Percentiles rank a stretch among this genome's conserved stretches.
Evolutionary conservation across 2,329 filamentous ascomycete species (phyloP).

Genomic region (Neopestalotiopsis sp.): DNA sequence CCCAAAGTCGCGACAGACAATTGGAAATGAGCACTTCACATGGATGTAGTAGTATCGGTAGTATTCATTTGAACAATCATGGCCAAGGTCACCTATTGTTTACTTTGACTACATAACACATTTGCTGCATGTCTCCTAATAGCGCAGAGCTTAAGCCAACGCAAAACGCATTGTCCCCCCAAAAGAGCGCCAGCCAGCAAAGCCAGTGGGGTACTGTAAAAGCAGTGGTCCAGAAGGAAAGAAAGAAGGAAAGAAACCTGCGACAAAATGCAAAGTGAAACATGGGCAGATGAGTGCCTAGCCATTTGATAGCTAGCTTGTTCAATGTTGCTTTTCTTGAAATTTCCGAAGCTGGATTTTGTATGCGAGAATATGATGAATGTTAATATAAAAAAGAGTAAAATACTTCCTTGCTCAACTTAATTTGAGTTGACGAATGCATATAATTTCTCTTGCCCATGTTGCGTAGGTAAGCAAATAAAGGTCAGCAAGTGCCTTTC

Average conservation of each 20-base stretch:
- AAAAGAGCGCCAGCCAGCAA: background rate
- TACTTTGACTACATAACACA: background rate
- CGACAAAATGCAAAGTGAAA: background rate
- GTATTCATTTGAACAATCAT: background rate
- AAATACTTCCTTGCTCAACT: background rate
- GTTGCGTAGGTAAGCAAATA: background rate
- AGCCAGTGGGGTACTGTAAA: too few species aligned
- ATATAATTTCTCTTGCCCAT: background rate
- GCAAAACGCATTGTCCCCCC: background rate
- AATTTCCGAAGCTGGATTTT: too few species aligned
- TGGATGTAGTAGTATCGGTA: background rate
- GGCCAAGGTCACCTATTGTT: background rate
- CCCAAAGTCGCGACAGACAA: background rate
- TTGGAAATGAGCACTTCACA: slow-evolving; percentile 6
- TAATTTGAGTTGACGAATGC: background rate
- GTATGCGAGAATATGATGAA: too few species aligned
- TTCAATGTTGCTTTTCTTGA: too few species aligned
- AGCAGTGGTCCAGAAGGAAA: too few species aligned
- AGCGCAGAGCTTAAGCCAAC: slow-evolving; percentile 11
- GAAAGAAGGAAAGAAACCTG: background rate
- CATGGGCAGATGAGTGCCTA: background rate
- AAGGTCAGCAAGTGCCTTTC: background rate
- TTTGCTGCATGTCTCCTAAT: slow-evolving; percentile 3
- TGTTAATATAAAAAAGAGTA: too few species aligned
- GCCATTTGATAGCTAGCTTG: background rate